Base-by-base conservation (phyloP, 2,329 filamentous ascomycete genomes). In the Aspergillus pseudoglaucus region DNA sequence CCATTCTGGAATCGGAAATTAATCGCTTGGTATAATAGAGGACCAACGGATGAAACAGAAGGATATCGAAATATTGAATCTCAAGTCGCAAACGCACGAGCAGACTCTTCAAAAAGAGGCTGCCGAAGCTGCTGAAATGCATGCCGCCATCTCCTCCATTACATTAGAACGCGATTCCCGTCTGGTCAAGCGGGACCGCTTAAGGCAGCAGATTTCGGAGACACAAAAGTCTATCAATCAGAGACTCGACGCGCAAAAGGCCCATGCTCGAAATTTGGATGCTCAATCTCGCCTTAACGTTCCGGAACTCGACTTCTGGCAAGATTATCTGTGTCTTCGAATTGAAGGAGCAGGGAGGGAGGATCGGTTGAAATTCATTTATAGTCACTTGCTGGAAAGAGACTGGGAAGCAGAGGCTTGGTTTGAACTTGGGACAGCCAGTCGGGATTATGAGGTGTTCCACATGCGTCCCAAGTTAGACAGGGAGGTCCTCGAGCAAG, bases 301-400 rank as follows among this genome's bases (percentile, higher is more conserved):
- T 39, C 93, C 93, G 0, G 93, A 98, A 73, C 78, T 98, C 41
- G 87, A 90, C 57, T 97, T 97, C 65, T 98, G 93, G 93, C 87
- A 95, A 66, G 86, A 85, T 47, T 93, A 91, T 64, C 75, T 98
- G 50, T 90, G 91, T 49, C 69, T 97, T 64, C 78, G 86, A 51
- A 94, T 98, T 62, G 91, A 97, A 64, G 91, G 91, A 1, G 87
- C 88, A 0, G 90, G 88, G 1, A 80, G 82, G 62, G 84, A 88
- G 53, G 90, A 96, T 69, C 80, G 87, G 22, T 75, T 98, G 58
- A 91, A 91, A 68, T 95, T 98, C 66, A 80, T 93, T 2, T 98
- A 89, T 64, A 87, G 83, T 23, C 88, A 94, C 66, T 76, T 97
- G 41, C 83, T 94, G 63, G 89, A 95, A 72, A 81, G 83, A 60